Evolutionary conservation across 192 early-diverging fungal genomes (phyloP).

Genomic region (Coemansia sp.): DNA sequence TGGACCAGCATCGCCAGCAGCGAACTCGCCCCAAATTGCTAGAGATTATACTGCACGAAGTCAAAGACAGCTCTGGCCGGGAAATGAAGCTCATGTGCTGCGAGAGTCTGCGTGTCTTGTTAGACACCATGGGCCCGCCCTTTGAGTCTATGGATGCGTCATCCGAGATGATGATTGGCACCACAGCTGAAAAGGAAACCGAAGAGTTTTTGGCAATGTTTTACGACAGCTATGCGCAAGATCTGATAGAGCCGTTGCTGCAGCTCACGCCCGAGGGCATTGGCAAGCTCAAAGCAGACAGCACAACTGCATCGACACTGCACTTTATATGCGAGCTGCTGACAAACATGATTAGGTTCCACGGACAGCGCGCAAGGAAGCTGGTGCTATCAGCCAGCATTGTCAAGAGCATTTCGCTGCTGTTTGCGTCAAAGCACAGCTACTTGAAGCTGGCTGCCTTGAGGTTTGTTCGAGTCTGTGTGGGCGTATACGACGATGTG

Average conservation of each 20-base stretch:
- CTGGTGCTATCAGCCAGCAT: slow-evolving; percentile 66
- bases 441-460: slow-evolving; percentile 77
- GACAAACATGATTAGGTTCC: slow-evolving; percentile 67
- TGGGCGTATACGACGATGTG: slow-evolving; percentile 80
- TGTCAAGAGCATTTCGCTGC: slow-evolving; percentile 58
- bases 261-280: slow-evolving; percentile 46
- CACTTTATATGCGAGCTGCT: slow-evolving; percentile 71
- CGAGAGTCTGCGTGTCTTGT: slow-evolving; percentile 71
- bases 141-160: slow-evolving; percentile 19
- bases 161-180: slow-evolving; percentile 14
- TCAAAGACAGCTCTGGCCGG: slow-evolving; percentile 60
- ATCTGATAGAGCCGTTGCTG: slow-evolving; percentile 65
- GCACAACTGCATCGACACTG: slow-evolving; percentile 5
- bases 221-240: slow-evolving; percentile 64
- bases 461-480: slow-evolving; percentile 72
- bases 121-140: slow-evolving; percentile 58
- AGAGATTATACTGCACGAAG: slow-evolving; percentile 63
- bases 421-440: slow-evolving; percentile 66
- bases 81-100: slow-evolving; percentile 68
- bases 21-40: slow-evolving; percentile 55
- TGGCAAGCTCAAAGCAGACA: slow-evolving; percentile 6
- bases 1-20: slow-evolving; percentile 60
- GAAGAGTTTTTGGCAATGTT: slow-evolving; percentile 79
- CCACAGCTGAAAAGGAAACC: slow-evolving; percentile 54
- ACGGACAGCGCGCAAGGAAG: slow-evolving; percentile 75